Percentiles rank a stretch among this genome's conserved stretches.
These are phyloP conservation scores for Tolypocladium nubicola DNA, from an alignment of 2,329 filamentous ascomycete genomes.

Conservation along the genomic window DNA sequence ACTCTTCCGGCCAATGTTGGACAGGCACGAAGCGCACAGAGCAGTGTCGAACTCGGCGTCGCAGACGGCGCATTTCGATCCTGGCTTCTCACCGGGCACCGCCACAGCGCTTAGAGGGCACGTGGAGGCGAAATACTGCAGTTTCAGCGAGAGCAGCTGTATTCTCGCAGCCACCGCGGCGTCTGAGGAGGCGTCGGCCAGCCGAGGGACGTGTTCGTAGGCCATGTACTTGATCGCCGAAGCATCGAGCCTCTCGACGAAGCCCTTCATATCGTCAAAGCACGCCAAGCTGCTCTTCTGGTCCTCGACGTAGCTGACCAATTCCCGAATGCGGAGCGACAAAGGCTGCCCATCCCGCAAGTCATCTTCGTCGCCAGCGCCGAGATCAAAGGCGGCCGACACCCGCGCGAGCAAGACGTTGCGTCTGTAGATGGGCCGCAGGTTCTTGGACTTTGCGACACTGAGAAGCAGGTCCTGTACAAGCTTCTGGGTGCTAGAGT, in stretches of 20 bases:
- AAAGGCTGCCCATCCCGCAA: slow-evolving; percentile 12
- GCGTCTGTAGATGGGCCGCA: slow-evolving; percentile 27
- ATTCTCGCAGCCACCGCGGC: slow-evolving; percentile 14
- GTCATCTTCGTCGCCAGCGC: slow-evolving; percentile 17
- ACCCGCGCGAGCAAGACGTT: slow-evolving; percentile 28
- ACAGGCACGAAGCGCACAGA: slow-evolving; percentile 13
- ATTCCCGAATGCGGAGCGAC: slow-evolving; percentile 20
- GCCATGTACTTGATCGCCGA: slow-evolving; percentile 29
- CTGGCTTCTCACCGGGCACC: slow-evolving; percentile 8
- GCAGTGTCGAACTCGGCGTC: slow-evolving; percentile 7
- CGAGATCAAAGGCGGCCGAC: slow-evolving; percentile 24
- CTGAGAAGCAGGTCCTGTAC: slow-evolving; percentile 19
- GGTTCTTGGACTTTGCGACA: slow-evolving; percentile 15
- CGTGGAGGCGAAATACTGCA: slow-evolving; percentile 33
- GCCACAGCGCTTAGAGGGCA: slow-evolving; percentile 16
- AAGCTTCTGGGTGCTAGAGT: slow-evolving; percentile 12
- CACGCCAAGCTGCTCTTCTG: slow-evolving; percentile 26
- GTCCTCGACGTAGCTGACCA: slow-evolving; percentile 25
- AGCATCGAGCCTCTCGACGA: slow-evolving; percentile 29
- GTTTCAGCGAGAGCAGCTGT: slow-evolving; percentile 26
- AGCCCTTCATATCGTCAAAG: slow-evolving; percentile 37
- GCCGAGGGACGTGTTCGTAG: slow-evolving; percentile 20
- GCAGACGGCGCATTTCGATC: slow-evolving; percentile 14
- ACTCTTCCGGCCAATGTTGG: slow-evolving; percentile 9
- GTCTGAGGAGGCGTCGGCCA: slow-evolving; percentile 17